Evolutionary conservation across 805 yeast genomes (phyloP).

Genomic region (Clavispora santaluciae): DNA sequence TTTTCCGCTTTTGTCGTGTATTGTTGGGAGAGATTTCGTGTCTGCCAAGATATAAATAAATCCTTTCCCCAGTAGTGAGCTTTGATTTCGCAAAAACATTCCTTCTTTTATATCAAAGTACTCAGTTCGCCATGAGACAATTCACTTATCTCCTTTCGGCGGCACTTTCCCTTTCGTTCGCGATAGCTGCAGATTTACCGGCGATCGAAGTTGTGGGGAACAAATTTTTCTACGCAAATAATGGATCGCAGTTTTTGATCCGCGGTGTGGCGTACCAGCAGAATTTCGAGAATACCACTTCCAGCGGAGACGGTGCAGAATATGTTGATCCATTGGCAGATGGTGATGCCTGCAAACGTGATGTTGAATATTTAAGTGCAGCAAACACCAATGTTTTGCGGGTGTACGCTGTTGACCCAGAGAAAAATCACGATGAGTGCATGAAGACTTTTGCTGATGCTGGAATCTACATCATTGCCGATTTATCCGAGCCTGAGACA

Average conservation of each 20-base stretch:
- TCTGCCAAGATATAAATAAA: constrained; percentile 1
- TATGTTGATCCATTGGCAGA: constrained; percentile 79
- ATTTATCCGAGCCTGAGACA: constrained; percentile 59
- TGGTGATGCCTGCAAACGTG: constrained; percentile 65
- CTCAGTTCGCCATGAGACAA: constrained; percentile 7
- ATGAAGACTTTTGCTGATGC: constrained; percentile 57
- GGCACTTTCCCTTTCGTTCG: constrained; percentile 7
- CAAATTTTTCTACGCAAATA: constrained; percentile 71
- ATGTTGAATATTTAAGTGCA: constrained; percentile 67
- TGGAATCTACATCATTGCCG: constrained; percentile 42
- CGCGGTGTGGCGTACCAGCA: constrained; percentile 80
- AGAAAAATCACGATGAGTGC: constrained; percentile 56
- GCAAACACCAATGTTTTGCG: constrained; percentile 75
- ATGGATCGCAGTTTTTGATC: constrained; percentile 74
- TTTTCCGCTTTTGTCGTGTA: not conserved
- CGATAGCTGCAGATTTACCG: constrained; percentile 20
- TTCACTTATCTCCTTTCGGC: constrained; percentile 9
- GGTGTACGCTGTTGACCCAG: constrained; percentile 80
- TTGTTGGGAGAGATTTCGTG: not conserved
- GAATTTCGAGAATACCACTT: constrained; percentile 49
- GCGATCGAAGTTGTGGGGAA: constrained; percentile 64
- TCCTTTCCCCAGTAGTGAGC: not conserved
- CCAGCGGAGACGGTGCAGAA: constrained; percentile 15
- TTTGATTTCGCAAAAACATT: not conserved
- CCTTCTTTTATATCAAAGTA: not conserved